These are phyloP conservation scores for Orobanche coerulescens DNA, from an alignment of 257 asterid species.

Conservation along the genomic window DNA sequence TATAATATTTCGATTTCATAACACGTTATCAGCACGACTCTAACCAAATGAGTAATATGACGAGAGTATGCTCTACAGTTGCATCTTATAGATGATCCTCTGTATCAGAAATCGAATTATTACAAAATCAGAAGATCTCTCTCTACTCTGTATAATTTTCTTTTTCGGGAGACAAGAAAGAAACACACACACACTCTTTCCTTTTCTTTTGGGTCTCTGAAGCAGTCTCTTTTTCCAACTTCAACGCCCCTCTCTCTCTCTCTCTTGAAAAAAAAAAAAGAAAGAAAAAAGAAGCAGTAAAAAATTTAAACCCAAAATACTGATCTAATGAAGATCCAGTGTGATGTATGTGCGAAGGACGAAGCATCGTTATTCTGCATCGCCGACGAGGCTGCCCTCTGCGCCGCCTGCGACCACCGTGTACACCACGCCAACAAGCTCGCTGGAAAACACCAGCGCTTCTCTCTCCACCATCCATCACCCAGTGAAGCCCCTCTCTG, in stretches of 20 bases:
- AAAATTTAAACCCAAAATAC: no score
- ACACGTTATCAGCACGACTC: no score
- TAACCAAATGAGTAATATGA: no score
- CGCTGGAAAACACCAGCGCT: conserved; percentile 79
- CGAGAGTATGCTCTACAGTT: no score
- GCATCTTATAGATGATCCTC: no score
- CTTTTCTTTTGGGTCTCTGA: conserved; percentile 11
- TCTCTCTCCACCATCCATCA: conserved; percentile 57
- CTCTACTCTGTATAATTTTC: no score
- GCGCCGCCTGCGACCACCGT: conserved; percentile 83
- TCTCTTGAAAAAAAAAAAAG: background rate
- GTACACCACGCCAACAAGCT: conserved; percentile 97
- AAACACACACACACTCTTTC: no score
- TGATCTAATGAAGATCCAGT: conserved; percentile 71
- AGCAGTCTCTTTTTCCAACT: background rate
- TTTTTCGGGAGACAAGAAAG: no score
- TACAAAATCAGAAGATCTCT: no score
- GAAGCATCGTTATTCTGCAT: conserved; percentile 58
- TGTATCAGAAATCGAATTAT: no score
- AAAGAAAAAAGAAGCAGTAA: background rate
- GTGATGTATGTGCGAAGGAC: conserved; percentile 70
- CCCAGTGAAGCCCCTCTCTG: no score
- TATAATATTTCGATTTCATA: no score
- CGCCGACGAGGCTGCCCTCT: conserved; percentile 87
- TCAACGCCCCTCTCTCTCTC: conserved; percentile 3